Evolutionary conservation across 73 alveolate genomes (phyloP).

Genomic region (Durusdinium trenchii): DNA sequence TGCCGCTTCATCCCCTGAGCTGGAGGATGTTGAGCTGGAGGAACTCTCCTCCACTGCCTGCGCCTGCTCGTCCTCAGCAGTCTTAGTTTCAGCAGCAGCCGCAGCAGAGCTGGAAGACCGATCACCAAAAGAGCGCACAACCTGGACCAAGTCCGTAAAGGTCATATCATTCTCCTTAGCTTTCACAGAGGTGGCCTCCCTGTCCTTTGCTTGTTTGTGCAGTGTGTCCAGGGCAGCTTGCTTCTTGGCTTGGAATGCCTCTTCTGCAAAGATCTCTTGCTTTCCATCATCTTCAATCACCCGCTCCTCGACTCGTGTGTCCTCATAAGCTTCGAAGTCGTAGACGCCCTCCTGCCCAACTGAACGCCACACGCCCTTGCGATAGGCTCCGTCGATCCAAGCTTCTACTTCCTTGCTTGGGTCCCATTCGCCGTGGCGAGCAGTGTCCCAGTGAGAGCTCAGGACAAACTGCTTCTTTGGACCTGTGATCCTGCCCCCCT

Average conservation of each 20-base stretch:
- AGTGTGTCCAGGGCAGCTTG: not conserved
- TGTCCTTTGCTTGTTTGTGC: not conserved
- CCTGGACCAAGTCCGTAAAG: constrained; percentile 26
- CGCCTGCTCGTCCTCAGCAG: not conserved
- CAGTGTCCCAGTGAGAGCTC: not conserved
- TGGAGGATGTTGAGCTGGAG: not conserved
- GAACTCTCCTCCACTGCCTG: not conserved
- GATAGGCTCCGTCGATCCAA: not conserved
- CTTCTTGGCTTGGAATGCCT: not conserved
- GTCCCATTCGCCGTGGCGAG: constrained; percentile 33
- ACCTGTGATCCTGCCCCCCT: not conserved
- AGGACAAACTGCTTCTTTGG: constrained; percentile 35
- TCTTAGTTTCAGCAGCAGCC: not conserved
- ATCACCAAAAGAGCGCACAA: not conserved
- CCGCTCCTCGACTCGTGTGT: not conserved
- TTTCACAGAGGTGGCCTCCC: not conserved
- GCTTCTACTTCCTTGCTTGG: not conserved
- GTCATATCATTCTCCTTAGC: not conserved
- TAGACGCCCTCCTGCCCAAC: constrained; percentile 17
- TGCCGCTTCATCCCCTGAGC: constrained; percentile 19
- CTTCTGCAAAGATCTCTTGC: not conserved
- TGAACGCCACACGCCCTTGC: constrained; percentile 1
- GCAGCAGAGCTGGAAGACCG: not conserved
- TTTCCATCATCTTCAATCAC: constrained; percentile 14
- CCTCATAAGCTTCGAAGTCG: constrained; percentile 38